phyloP scores from a whole-genome alignment of 2,329 filamentous ascomycete species.

The Claviceps capensis region DNA sequence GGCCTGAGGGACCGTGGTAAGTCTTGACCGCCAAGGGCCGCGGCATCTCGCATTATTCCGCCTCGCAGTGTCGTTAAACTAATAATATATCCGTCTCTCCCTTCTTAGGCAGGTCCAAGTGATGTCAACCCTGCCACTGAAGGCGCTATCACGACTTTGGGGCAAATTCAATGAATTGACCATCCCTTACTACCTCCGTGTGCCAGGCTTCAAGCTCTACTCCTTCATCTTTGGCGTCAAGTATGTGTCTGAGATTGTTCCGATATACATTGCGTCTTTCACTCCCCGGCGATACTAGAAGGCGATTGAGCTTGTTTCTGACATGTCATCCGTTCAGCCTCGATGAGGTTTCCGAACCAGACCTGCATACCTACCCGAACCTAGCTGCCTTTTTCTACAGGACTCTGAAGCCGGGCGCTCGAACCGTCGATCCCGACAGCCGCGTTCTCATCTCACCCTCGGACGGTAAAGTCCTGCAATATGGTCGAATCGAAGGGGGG shows the following conservation, averaged over 20 bases:
- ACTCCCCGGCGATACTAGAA: neutral
- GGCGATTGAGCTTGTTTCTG: conserved; percentile 10
- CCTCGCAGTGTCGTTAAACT: neutral
- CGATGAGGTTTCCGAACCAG: conserved; percentile 73
- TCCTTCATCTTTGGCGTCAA: conserved; percentile 85
- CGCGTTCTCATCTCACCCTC: conserved; percentile 76
- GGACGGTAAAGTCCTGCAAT: conserved; percentile 84
- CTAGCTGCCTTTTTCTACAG: conserved; percentile 96
- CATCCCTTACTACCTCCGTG: conserved; percentile 75
- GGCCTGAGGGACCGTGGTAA: conserved; percentile 75
- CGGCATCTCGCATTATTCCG: neutral
- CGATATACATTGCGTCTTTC: conserved; percentile 12
- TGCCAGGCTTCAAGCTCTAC: conserved; percentile 86
- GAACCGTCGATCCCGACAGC: conserved; percentile 70
- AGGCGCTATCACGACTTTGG: conserved; percentile 81
- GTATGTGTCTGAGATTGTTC: conserved; percentile 18
- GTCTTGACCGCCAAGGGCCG: conserved; percentile 5
- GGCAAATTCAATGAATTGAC: conserved; percentile 81
- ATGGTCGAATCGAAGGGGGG: conserved; percentile 79
- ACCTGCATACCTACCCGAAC: conserved; percentile 83
- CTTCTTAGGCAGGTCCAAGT: conserved; percentile 64
- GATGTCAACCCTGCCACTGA: conserved; percentile 85
- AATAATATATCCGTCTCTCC: neutral
- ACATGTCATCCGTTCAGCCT: conserved; percentile 37
- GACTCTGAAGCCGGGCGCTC: conserved; percentile 73